These are phyloP conservation scores for Magnusiomyces sp. DNA, from an alignment of 1,139 yeast genomes.

Conservation along the genomic window DNA sequence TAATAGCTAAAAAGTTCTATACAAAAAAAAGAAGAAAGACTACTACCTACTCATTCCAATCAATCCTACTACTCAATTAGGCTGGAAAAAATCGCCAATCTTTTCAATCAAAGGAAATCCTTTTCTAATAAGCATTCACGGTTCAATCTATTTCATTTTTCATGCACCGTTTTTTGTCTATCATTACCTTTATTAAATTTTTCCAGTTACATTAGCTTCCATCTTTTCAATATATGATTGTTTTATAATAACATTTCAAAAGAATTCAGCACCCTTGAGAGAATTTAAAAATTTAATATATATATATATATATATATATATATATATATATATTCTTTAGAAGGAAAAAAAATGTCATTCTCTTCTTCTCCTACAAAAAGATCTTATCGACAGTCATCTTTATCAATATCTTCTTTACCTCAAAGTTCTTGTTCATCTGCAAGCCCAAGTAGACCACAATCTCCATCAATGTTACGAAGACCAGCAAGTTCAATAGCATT, in stretches of 20 bases:
- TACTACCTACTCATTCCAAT: too few relatives aligned
- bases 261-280: too few relatives aligned
- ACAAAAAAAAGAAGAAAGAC: too few relatives aligned
- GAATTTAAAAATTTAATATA: background rate
- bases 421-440: conserved; percentile 8
- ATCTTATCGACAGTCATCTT: background rate
- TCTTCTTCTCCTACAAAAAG: background rate
- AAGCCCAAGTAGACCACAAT: conserved; percentile 22
- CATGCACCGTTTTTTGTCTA: background rate
- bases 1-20: too few relatives aligned
- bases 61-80: too few relatives aligned
- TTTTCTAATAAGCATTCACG: background rate
- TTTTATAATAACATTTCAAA: background rate
- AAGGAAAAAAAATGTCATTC: background rate
- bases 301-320: background rate
- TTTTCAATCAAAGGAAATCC: too few relatives aligned
- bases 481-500: conserved; percentile 26
- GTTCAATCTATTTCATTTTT: background rate
- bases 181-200: background rate
- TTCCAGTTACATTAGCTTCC: background rate
- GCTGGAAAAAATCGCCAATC: too few relatives aligned
- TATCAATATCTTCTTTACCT: conserved; percentile 9
- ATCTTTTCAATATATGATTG: background rate
- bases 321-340: background rate
- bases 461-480: conserved; percentile 23